phyloP scores from a whole-genome alignment of 2,329 filamentous ascomycete genomes.

The Sporothrix euskadiensis region DNA sequence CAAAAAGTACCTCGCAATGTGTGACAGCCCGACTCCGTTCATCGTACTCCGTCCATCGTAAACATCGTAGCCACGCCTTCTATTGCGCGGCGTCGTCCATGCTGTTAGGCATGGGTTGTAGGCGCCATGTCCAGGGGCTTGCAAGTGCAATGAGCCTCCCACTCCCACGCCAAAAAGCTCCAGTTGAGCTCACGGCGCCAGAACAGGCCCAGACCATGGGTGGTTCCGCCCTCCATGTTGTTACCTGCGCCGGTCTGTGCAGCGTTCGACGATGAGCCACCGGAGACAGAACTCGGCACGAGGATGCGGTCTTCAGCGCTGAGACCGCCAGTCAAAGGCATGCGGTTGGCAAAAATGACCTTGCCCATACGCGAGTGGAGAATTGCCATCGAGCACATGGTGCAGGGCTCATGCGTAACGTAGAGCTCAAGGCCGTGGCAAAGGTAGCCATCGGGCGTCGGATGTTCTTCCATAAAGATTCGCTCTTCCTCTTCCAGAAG shows the following conservation, averaged over 20 bases:
- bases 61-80: background rate
- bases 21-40: no score
- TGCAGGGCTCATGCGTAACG: constrained; percentile 90
- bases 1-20: background rate
- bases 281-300: background rate
- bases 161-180: constrained; percentile 81
- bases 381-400: constrained; percentile 96
- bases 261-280: background rate
- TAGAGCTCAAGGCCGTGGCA: constrained; percentile 94
- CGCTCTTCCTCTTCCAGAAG: constrained; percentile 65
- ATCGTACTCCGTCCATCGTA: background rate
- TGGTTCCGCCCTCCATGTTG: constrained; percentile 27
- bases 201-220: constrained; percentile 64
- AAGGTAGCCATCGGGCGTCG: constrained; percentile 77
- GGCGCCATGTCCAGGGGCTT: constrained; percentile 36
- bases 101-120: constrained; percentile 32
- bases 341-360: constrained; percentile 76
- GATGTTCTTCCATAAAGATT: constrained; percentile 65
- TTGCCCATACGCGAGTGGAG: constrained; percentile 89
- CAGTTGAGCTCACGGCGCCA: constrained; percentile 80
- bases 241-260: background rate
- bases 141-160: constrained; percentile 52
- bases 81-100: background rate
- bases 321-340: constrained; percentile 79
- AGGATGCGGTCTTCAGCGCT: constrained; percentile 68